Conservation (phyloP, 2,329 filamentous ascomycete genomes). For the Huntiella abstrusa region DNA sequence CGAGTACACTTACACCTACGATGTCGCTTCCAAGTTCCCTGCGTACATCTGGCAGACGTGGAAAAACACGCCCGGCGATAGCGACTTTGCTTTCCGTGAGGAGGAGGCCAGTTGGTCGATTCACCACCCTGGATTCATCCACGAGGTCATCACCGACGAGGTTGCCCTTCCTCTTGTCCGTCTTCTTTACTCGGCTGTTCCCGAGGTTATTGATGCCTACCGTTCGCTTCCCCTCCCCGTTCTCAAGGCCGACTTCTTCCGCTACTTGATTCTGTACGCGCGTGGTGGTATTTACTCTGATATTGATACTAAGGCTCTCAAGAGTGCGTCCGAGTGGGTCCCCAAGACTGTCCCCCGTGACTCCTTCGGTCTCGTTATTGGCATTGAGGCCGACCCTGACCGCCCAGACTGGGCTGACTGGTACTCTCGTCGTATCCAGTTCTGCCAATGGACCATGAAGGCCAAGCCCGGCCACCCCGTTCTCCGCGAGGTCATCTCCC, state of each 20-base stretch:
- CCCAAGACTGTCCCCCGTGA: constrained; percentile 58
- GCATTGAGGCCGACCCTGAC: constrained; percentile 92
- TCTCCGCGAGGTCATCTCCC: constrained; percentile 67
- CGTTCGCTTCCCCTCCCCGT: constrained; percentile 52
- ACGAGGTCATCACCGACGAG: constrained; percentile 90
- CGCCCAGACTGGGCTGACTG: constrained; percentile 81
- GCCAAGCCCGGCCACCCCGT: constrained; percentile 86
- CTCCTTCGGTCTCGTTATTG: constrained; percentile 69
- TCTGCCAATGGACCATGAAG: constrained; percentile 99
- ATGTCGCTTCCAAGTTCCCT: constrained; percentile 72
- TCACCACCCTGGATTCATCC: constrained; percentile 75
- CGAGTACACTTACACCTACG: constrained; percentile 85
- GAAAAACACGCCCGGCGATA: constrained; percentile 66
- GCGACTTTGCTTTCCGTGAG: constrained; percentile 62
- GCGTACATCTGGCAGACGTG: constrained; percentile 99
- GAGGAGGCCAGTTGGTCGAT: constrained; percentile 81
- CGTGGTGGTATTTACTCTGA: constrained; percentile 59
- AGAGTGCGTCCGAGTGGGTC: constrained; percentile 74
- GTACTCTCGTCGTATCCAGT: constrained; percentile 93
- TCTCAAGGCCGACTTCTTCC: constrained; percentile 63
- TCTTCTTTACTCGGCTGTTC: constrained; percentile 69
- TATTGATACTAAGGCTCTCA: constrained; percentile 78
- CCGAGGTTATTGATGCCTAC: constrained; percentile 64
- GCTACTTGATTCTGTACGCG: constrained; percentile 48
- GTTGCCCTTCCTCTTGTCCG: constrained; percentile 65